A percentile compares a stretch with the other conserved stretches of the same genome.
phyloP scores from a whole-genome alignment of 1,284 basidiomycete genomes.

The Irpex sp. region DNA sequence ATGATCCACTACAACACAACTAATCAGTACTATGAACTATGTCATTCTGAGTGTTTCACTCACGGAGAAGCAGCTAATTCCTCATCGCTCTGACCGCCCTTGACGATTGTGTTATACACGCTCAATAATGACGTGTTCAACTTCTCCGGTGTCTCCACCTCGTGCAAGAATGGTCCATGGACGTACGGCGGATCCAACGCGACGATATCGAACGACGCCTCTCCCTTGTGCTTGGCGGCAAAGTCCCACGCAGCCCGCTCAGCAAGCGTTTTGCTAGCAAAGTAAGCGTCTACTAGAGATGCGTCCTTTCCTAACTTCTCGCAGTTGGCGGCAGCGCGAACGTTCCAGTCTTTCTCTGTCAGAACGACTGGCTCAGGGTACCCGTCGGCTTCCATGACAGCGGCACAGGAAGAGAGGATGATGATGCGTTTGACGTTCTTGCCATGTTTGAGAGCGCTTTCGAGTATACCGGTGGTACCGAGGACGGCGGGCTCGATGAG shows the following conservation, averaged over 20 bases:
- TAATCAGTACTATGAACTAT: background rate
- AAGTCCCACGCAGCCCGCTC: constrained; percentile 23
- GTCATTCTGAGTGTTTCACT: background rate
- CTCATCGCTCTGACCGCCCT: constrained; percentile 18
- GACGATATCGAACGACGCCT: constrained; percentile 18
- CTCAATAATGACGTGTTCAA: background rate
- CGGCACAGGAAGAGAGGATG: constrained; percentile 51
- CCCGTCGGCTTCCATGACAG: constrained; percentile 33
- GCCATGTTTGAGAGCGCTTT: constrained; percentile 19
- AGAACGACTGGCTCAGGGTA: constrained; percentile 15
- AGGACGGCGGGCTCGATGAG: constrained; percentile 21
- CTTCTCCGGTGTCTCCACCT: constrained; percentile 12
- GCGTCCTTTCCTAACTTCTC: constrained; percentile 9
- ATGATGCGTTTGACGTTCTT: constrained; percentile 59
- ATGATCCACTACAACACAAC: constrained; percentile 23
- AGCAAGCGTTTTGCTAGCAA: constrained; percentile 16
- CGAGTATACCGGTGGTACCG: constrained; percentile 19
- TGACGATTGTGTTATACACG: constrained; percentile 31
- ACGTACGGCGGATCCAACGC: constrained; percentile 18
- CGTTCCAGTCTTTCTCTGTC: constrained; percentile 13
- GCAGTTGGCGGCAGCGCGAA: constrained; percentile 4
- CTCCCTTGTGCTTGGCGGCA: constrained; percentile 16
- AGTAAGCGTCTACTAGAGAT: constrained; percentile 6
- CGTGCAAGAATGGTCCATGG: constrained; percentile 9
- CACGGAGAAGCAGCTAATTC: constrained; percentile 7